Base-by-base conservation (phyloP, 129 eudicot genomes). In the Flaveria trinervia region DNA sequence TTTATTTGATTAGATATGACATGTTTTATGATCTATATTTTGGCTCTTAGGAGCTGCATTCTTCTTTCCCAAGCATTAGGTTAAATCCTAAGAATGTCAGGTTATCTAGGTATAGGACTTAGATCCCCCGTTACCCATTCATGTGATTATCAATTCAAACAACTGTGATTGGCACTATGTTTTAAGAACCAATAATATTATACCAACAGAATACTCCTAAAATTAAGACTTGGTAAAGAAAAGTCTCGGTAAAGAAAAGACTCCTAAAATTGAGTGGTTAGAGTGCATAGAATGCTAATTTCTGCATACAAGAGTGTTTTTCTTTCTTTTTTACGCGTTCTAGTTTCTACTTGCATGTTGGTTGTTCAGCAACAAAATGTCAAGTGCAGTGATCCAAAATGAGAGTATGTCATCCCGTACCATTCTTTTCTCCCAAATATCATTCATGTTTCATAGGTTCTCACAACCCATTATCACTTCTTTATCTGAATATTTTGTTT, bases 31-130 rank as follows among this genome's bases (percentile, higher is more conserved):
- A 36, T 36, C 41, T 36, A 5, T 36, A 36, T 4, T 33, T 50
- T 50, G 55, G 69, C 33, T 26, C 14, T 14, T 9, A 4, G 16
- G 46, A 17, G 17, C 18, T 39, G 1, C 39, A 65, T 65, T 36
- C 49, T 36, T 10, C 14, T 30, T 30, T 5, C 69, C 2, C 20
- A 28, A 26, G 18, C n/a, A 9, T 11, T 59, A 23, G 66, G 39
- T 59, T 25, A 13, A 55, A 22, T 13, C 33, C 33, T 30, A 14
- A 64, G 68, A 18, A 30, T 48, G 25, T 22, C 48, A 70, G 59
- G 59, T 48, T 70, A 70, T 70, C 41, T 41, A 70, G 74, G 14
- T 22, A 16, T 60, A 60, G 36, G 28, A 25, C 62, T 55, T 55
- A 55, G 56, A 68, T 44, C 22, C 55, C 55, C 55, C 9, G 25